These are phyloP conservation scores for Phialophora chinensis DNA, from an alignment of 2,329 filamentous ascomycete species.

Conservation along the genomic window DNA sequence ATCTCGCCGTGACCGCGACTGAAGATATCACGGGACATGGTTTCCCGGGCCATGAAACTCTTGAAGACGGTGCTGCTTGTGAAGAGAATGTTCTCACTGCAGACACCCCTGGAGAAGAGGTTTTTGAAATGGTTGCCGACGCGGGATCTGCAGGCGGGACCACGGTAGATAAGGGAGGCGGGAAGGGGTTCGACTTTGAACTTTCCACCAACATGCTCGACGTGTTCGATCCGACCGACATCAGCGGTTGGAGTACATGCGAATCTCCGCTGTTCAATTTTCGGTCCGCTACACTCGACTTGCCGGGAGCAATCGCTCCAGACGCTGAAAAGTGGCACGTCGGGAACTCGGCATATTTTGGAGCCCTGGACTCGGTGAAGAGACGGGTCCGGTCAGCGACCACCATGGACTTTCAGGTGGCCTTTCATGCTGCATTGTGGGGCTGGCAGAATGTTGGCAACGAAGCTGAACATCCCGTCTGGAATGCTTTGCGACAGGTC, in stretches of 20 bases:
- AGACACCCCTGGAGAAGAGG: not conserved
- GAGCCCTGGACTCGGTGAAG: conserved; percentile 22
- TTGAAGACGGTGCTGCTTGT: not conserved
- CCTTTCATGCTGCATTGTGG: conserved; percentile 33
- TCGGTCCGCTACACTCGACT: too few species aligned
- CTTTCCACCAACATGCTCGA: conserved; percentile 15
- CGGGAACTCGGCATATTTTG: conserved; percentile 33
- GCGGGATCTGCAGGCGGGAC: not conserved
- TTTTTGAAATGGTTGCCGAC: not conserved
- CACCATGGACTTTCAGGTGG: conserved; percentile 28
- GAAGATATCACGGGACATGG: too few species aligned
- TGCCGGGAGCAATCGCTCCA: conserved; percentile 18
- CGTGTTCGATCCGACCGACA: conserved; percentile 20
- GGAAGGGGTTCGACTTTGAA: conserved; percentile 25
- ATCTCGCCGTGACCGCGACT: not conserved
- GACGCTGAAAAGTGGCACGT: conserved; percentile 36
- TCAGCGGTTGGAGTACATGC: conserved; percentile 11
- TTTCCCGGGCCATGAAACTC: not conserved
- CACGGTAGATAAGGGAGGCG: conserved; percentile 11
- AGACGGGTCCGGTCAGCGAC: conserved; percentile 8
- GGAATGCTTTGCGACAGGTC: conserved; percentile 31
- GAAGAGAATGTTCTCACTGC: not conserved
- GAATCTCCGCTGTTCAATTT: conserved; percentile 21
- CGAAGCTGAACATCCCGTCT: conserved; percentile 32
- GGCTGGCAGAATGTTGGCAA: conserved; percentile 35